phyloP scores from a whole-genome alignment of 2,329 filamentous ascomycete species.

The Aspergillus sp. region DNA sequence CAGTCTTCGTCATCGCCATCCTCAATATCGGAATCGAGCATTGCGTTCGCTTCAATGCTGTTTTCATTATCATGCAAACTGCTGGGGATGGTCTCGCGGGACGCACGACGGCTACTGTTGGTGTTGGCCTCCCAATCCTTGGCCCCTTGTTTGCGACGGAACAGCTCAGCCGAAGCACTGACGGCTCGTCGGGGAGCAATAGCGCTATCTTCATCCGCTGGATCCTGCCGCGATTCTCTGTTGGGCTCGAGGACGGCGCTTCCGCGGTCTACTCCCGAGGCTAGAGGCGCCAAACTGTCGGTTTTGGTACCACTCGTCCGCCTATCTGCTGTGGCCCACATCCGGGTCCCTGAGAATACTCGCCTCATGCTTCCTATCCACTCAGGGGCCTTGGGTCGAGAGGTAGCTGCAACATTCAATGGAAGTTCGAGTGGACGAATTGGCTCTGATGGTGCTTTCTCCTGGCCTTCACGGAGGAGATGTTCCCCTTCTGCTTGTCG shows the following conservation, averaged over 20 bases:
- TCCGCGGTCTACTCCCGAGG: slow-evolving; percentile 23
- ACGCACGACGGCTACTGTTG: slow-evolving; percentile 1
- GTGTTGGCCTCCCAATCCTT: slow-evolving; percentile 44
- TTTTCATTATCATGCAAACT: no score
- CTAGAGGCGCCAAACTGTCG: slow-evolving; percentile 9
- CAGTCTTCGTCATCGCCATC: slow-evolving; percentile 36
- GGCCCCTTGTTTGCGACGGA: slow-evolving; percentile 44
- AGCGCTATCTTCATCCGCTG: slow-evolving; percentile 5
- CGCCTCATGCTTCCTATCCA: slow-evolving; percentile 63
- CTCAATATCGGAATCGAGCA: background rate
- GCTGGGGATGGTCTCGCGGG: background rate
- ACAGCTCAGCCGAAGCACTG: slow-evolving; percentile 41
- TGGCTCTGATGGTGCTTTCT: background rate
- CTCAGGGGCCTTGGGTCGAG: slow-evolving; percentile 46
- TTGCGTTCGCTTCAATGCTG: background rate
- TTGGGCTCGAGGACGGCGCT: slow-evolving; percentile 15
- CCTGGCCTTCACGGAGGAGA: slow-evolving; percentile 39
- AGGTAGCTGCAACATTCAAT: slow-evolving; percentile 16
- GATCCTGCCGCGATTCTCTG: background rate
- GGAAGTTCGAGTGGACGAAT: slow-evolving; percentile 17
- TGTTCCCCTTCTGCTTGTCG: slow-evolving; percentile 46
- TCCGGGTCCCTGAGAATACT: slow-evolving; percentile 46
- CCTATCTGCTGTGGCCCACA: slow-evolving; percentile 13
- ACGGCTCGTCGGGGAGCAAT: slow-evolving; percentile 37
- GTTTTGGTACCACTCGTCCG: slow-evolving; percentile 3